Conservation (phyloP, 768 basidiomycete species). For the Tylopilus intermedius region DNA sequence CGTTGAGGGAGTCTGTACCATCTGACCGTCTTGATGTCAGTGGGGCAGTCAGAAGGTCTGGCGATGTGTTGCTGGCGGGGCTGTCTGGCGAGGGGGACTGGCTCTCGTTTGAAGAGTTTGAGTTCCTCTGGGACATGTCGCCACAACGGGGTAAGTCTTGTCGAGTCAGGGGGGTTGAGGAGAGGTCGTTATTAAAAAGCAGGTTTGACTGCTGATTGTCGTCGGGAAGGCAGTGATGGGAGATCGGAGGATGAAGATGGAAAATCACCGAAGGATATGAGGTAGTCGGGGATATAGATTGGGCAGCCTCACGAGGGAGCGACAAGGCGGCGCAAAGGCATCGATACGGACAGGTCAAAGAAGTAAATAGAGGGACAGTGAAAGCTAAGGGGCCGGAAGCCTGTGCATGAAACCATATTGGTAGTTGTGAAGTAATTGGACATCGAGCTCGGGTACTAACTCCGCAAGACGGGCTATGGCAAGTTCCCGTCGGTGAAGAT, state of each 20-base stretch:
- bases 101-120: conserved; percentile 46
- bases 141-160: conserved; percentile 12
- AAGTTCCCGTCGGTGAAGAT: conserved; percentile 26
- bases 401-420: conserved; percentile 32
- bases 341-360: conserved; percentile 28
- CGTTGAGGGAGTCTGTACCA: conserved; percentile 25
- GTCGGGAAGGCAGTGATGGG: conserved; percentile 23
- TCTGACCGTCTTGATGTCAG: conserved; percentile 36
- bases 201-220: conserved; percentile 14
- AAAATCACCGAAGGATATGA: conserved; percentile 26
- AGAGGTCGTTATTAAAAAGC: conserved; percentile 27
- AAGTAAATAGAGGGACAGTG: conserved; percentile 19
- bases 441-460: conserved; percentile 30
- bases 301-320: conserved; percentile 22
- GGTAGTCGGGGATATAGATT: conserved; percentile 29
- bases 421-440: conserved; percentile 31
- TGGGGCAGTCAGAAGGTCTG: conserved; percentile 35
- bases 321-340: conserved; percentile 28
- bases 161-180: conserved; percentile 20
- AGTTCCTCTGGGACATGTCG: conserved; percentile 48
- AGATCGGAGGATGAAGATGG: conserved; percentile 24
- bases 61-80: conserved; percentile 41
- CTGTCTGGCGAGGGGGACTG: conserved; percentile 45
- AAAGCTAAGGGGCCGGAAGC: conserved; percentile 26
- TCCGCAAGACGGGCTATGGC: conserved; percentile 27